A percentile compares a stretch with the other conserved stretches of the same genome.
Conservation (phyloP, 1,284 basidiomycete genomes). For the Sanghuangporus sanghuang region DNA sequence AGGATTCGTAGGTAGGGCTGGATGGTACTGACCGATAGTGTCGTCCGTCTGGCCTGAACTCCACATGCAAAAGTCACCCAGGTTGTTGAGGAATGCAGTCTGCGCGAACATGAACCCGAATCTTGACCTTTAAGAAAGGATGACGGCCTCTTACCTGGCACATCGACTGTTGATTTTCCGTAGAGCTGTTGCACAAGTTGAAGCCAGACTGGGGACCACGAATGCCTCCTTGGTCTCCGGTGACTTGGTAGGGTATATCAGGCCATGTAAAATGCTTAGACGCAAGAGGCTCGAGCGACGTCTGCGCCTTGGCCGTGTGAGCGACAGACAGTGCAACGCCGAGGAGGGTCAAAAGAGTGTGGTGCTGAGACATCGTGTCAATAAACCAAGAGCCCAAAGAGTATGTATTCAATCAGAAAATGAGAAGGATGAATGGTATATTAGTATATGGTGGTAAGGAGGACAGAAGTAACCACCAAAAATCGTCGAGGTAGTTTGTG, state of each 20-base stretch:
- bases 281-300: slow-evolving; percentile 20
- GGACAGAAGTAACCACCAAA: background rate
- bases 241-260: slow-evolving; percentile 44
- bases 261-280: slow-evolving; percentile 20
- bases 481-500: background rate
- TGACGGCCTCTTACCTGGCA: slow-evolving; percentile 41
- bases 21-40: slow-evolving; percentile 9
- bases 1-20: background rate
- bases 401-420: background rate
- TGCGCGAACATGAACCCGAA: background rate
- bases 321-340: slow-evolving; percentile 8
- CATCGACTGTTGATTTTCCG: slow-evolving; percentile 48
- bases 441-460: background rate
- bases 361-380: slow-evolving; percentile 16
- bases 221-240: slow-evolving; percentile 37
- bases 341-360: slow-evolving; percentile 20
- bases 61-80: slow-evolving; percentile 27
- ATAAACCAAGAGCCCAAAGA: background rate
- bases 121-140: slow-evolving; percentile 12
- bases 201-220: slow-evolving; percentile 60
- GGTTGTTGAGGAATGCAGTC: slow-evolving; percentile 17
- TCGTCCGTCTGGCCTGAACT: slow-evolving; percentile 25
- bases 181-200: slow-evolving; percentile 69
- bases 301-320: slow-evolving; percentile 13
- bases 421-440: background rate